Evolutionary conservation across 805 yeast species (phyloP).

Genomic region (Clavispora santaluciae): DNA sequence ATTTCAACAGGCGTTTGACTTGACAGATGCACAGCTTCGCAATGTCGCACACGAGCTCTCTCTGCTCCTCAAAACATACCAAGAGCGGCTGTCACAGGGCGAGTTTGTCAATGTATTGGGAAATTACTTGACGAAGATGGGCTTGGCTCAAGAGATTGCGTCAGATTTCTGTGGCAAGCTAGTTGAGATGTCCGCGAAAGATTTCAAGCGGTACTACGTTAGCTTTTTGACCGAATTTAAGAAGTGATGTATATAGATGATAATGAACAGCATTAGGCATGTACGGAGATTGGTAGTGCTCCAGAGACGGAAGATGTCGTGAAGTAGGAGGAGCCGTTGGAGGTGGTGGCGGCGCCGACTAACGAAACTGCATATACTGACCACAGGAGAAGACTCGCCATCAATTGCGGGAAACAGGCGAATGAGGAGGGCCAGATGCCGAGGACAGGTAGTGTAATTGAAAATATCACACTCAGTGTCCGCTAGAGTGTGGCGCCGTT

Average conservation of each 20-base stretch:
- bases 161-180: constrained; percentile 60
- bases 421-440: too few species aligned
- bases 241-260: constrained; percentile 14
- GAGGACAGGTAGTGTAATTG: too few species aligned
- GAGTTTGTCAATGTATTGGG: constrained; percentile 45
- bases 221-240: constrained; percentile 34
- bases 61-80: constrained; percentile 57
- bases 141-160: constrained; percentile 54
- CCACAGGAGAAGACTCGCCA: too few species aligned
- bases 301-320: too few species aligned
- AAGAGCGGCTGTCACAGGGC: constrained; percentile 28
- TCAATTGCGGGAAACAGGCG: too few species aligned
- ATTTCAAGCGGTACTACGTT: constrained; percentile 67
- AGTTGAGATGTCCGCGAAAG: constrained; percentile 51
- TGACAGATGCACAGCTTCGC: constrained; percentile 76
- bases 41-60: constrained; percentile 73
- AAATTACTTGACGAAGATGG: constrained; percentile 50
- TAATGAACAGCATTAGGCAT: constrained; percentile 4
- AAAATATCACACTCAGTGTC: too few species aligned
- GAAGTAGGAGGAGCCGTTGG: too few species aligned
- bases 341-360: too few species aligned
- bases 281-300: too few species aligned
- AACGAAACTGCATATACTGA: too few species aligned
- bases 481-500: too few species aligned
- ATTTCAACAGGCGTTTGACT: constrained; percentile 63